Conservation (phyloP, 345 rosid species). For the Sapria himalayana region DNA sequence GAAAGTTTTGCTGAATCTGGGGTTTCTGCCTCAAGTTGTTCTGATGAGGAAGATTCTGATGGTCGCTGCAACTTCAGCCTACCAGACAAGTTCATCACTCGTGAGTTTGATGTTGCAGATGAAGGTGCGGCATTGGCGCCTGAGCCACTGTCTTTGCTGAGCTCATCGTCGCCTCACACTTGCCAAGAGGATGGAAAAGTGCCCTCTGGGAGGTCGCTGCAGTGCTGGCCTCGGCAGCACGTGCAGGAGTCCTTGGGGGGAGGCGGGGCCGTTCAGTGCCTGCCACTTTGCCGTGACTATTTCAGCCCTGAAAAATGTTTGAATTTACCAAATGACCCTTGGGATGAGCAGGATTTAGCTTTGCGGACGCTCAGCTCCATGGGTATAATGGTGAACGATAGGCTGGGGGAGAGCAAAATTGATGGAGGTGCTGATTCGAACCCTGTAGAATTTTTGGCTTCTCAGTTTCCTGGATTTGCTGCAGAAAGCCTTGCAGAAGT, state of each 20-base stretch:
- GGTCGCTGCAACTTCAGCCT: constrained; percentile 86
- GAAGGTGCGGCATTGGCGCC: constrained; percentile 54
- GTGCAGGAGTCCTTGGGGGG: no score
- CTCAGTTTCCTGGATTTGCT: constrained; percentile 87
- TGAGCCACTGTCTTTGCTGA: constrained; percentile 46
- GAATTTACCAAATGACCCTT: constrained; percentile 34
- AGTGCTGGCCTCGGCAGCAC: constrained; percentile 26
- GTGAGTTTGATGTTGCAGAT: constrained; percentile 62
- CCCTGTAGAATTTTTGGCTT: constrained; percentile 65
- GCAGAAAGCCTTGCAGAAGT: constrained; percentile 93
- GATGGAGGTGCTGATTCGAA: constrained; percentile 41
- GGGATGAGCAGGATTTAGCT: constrained; percentile 85
- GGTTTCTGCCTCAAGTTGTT: constrained; percentile 39
- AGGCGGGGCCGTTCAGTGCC: no score
- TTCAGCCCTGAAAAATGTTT: constrained; percentile 19
- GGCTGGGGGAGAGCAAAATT: constrained; percentile 27
- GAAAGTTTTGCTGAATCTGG: constrained; percentile 28
- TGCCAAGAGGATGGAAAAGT: constrained; percentile 29
- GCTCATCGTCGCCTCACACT: constrained; percentile 46
- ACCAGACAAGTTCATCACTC: constrained; percentile 91
- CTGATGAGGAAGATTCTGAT: constrained; percentile 91
- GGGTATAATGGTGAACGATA: constrained; percentile 34
- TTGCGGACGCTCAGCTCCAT: constrained; percentile 37
- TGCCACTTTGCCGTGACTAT: constrained; percentile 31
- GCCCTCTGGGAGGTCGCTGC: constrained; percentile 28